Base-by-base conservation (phyloP, 192 early-diverging fungal genomes). In the Geranomyces variabilis region DNA sequence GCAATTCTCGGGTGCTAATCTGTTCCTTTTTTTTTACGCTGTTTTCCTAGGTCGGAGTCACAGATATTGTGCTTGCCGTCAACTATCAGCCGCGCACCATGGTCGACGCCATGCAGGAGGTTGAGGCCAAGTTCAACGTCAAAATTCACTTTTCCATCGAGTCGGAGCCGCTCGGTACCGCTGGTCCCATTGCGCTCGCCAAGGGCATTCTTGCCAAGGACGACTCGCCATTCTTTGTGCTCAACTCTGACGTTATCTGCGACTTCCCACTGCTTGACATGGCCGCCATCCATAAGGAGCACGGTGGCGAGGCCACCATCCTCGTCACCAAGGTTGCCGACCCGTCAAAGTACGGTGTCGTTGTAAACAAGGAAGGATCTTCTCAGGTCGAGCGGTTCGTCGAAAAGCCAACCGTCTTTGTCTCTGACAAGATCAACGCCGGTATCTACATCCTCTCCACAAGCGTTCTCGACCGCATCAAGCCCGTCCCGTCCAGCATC, bases 31-130 rank as follows among this genome's bases (percentile, higher is more conserved):
- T 19, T 47, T 47, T 47, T 10, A n/a, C n/a, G n/a, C n/a, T n/a
- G n/a, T 41, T 53, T 63, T 9, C 22, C 19, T 85, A 98, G 96
- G 93, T 92, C 73, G 97, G 97, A 69, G 97, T 99, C 55, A 94
- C 88, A 31, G 97, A 99, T 83, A 91, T 99, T 66, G 93, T 99
- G 9, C 86, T 99, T 63, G 97, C 97, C 53, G 97, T 99, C 74
- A 98, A 97, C 84, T 99, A 99, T 91, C 93, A 93, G 63, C 97
- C 97, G 29, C 94, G 98, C 74, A 90, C 94, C 68, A 99, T 99
- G 97, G 94, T 92, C 9, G 81, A 91, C 4, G 89, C 94, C 30
- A 93, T 99, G 75, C 84, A 93, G 62, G 90, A 95, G 77, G 97
- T 96, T 77, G 94, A 98, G 81, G 87, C 90, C 45, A 81, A 93